phyloP scores from a whole-genome alignment of 257 asterid species.

The Solanum megistacrolobum region DNA sequence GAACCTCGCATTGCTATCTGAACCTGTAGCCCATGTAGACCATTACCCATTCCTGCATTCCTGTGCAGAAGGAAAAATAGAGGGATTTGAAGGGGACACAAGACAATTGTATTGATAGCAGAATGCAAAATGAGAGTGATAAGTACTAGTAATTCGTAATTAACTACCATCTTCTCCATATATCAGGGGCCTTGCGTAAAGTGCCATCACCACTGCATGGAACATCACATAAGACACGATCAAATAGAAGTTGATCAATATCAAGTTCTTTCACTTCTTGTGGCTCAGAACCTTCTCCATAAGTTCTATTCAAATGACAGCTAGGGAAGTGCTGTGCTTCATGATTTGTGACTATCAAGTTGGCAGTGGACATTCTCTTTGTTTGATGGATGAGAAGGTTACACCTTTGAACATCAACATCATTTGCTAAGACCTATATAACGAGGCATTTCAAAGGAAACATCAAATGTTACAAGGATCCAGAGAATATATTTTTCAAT shows the following conservation, averaged over 20 bases:
- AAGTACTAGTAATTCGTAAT: background rate
- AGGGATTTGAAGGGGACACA: background rate
- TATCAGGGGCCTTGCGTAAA: constrained; percentile 97
- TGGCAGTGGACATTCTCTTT: constrained; percentile 97
- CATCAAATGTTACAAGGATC: background rate
- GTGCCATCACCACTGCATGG: constrained; percentile 99
- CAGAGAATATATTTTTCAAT: background rate
- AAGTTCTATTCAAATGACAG: constrained; percentile 49
- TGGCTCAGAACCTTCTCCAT: constrained; percentile 22
- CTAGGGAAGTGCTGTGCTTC: constrained; percentile 99
- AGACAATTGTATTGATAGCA: background rate
- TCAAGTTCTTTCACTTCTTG: constrained; percentile 32
- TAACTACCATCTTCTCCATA: constrained; percentile 91
- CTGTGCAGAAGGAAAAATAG: constrained; percentile 20
- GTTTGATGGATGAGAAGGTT: constrained; percentile 99
- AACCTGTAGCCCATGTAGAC: constrained; percentile 90
- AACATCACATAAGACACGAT: constrained; percentile 96
- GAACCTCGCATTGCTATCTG: constrained; percentile 97
- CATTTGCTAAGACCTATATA: constrained; percentile 84
- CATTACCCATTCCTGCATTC: constrained; percentile 83
- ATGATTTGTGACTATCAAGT: constrained; percentile 93
- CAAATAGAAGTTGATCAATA: constrained; percentile 74
- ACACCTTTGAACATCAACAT: constrained; percentile 91
- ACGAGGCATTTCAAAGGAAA: constrained; percentile 4
- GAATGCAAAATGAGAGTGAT: background rate